Evolutionary conservation across 139 green algal genomes (phyloP), one percentile per base, ranked within the genome.

Genomic region (Mychonastes homosphaera): DNA sequence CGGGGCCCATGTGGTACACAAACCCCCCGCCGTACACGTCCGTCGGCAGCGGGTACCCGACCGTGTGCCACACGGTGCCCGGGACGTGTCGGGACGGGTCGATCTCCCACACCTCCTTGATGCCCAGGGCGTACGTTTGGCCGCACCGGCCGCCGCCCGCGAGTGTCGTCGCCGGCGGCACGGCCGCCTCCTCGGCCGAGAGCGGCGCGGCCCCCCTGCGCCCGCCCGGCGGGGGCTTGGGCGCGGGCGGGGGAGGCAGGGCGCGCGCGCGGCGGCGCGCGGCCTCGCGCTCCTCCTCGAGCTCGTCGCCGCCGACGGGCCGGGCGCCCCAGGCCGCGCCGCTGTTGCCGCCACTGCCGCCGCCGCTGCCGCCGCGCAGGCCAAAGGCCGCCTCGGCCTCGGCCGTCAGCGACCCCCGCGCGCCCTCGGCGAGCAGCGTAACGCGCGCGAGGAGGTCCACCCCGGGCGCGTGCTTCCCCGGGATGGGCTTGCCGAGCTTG

Each of bases 1-100:
- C n/a, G n/a, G n/a, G n/a, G n/a, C 63, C 67, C 90, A 94, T 92
- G 72, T 96, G 89, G 74, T 97, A 97, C 24, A 97, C 45, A 62
- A 90, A 97, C 36, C 62, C 75, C 33, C 90, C 90, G 8, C 90
- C 90, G 53, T 95, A 95, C 1, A 76, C 82, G 48, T 65, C 34
- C 23, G 15, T 53, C 45, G 80, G 67, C 47, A 95, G 66, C 6
- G 89, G 89, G 52, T 81, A 90, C 0, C 90, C 90, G 21, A 95
- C 50, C 0, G 79, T 90, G 78, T 96, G 90, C 61, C 80, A 61
- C 10, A 95, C 79, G 19, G 70, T 56, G 28, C 90, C 90, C 16
- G 76, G 62, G 54, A 74, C 58, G 69, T 96, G 87, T 56, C 72
- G 68, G 3, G 59, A 63, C 44, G 66, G 38, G 28, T 21, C 29